Evolutionary conservation across 2,329 filamentous ascomycete species (phyloP), one percentile per base, ranked within the genome.

Genomic region (Cladosporium austrohemisphaericum): DNA sequence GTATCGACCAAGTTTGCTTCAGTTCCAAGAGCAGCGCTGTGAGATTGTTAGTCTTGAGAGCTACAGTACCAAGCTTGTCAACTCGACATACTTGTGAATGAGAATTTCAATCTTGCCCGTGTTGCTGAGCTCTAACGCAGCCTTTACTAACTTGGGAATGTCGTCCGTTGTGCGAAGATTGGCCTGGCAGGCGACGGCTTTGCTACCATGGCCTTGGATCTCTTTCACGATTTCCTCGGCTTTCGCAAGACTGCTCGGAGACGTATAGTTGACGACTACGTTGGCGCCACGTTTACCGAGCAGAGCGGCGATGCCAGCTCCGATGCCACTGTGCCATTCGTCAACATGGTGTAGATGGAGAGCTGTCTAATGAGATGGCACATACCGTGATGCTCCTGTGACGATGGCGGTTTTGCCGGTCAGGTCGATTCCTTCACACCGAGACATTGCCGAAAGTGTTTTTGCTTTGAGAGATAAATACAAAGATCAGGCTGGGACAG

Each of bases 271-370:
- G 6, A 28, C 25, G 25, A 28, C 25, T 6, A 28, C 11, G 25
- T 28, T 28, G 19, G 25, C 18, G 52, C 55, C 32, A 52, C 55
- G 2, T 57, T 57, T 36, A 51, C 52, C 10, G 41, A 54, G 11
- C 49, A 54, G 16, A 46, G 26, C 16, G 51, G 45, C 13, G 51
- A 28, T 32, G 53, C 36, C 22, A 48, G 44, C 25, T 7, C 25
- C 25, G 11, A 28, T 6, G 25, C 25, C 25, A 28, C 25, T 28
- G 25, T 11, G 11, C 6, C 11, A 28, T 28, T 28, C 25, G 25
- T 28, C 25, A 28, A 11, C 25, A 28, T 6, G 11, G 25, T 28
- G n/a, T n/a, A n/a, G n/a, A n/a, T 11, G 25, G 25, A 28, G 25
- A 11, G 6, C 25, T n/a, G n/a, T n/a, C 25, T 11, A 28, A 28